Evolutionary conservation across 371 early-diverging fungal genomes (phyloP).

Genomic region (Mucor mucedo): DNA sequence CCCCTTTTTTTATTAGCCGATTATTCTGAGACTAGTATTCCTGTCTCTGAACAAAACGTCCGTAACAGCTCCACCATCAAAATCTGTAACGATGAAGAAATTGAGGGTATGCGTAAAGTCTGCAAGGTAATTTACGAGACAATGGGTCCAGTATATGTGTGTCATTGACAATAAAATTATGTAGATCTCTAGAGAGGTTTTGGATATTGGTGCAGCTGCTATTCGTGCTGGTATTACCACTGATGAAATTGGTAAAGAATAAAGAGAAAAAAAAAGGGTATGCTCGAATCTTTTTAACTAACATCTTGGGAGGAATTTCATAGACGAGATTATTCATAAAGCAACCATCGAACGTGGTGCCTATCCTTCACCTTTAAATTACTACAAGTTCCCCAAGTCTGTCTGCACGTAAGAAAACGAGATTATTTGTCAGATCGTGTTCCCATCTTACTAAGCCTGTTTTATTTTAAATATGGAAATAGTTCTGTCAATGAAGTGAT

Average conservation of each 20-base stretch:
- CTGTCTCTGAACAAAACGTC: slow-evolving; percentile 73
- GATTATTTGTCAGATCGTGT: too few species aligned
- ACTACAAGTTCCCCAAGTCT: slow-evolving; percentile 91
- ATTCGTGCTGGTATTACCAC: slow-evolving; percentile 90
- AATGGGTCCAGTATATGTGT: too few species aligned
- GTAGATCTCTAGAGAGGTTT: slow-evolving; percentile 84
- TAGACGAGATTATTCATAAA: slow-evolving; percentile 85
- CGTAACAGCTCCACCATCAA: slow-evolving; percentile 67
- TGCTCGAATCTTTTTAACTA: not conserved
- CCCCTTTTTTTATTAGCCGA: slow-evolving; percentile 60
- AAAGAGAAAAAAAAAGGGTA: not conserved
- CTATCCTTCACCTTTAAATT: slow-evolving; percentile 96
- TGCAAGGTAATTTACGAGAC: slow-evolving; percentile 60
- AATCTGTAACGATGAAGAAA: slow-evolving; percentile 71
- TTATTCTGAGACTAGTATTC: slow-evolving; percentile 77
- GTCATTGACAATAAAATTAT: not conserved
- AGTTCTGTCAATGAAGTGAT: slow-evolving; percentile 76
- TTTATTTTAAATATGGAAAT: not conserved
- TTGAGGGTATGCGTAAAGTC: slow-evolving; percentile 82
- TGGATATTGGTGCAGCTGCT: slow-evolving; percentile 82
- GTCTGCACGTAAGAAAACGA: slow-evolving; percentile 81
- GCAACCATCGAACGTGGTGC: slow-evolving; percentile 85
- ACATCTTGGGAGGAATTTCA: not conserved
- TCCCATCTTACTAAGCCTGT: slow-evolving; percentile 7
- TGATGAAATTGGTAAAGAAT: slow-evolving; percentile 73